Percentiles rank a stretch among this genome's conserved stretches.
Evolutionary conservation across 2,329 filamentous ascomycete genomes (phyloP).

Genomic region (Acrocalymma vagum): DNA sequence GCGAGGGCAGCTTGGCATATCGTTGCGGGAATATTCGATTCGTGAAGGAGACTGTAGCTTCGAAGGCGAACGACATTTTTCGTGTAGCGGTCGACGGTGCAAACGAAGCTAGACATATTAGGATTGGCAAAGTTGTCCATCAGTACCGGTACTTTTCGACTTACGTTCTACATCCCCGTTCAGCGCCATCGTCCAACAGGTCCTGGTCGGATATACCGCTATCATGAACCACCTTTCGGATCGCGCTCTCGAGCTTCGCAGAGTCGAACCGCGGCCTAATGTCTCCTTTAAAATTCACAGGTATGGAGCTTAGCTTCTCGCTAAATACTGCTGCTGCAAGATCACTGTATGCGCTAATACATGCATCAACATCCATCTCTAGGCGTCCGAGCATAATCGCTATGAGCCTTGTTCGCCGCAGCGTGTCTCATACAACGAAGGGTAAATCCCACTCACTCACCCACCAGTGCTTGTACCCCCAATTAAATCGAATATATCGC

Average conservation of each 20-base stretch:
- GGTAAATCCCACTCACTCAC: too few species aligned
- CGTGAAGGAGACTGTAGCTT: slow-evolving; percentile 24
- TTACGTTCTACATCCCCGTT: slow-evolving; percentile 1
- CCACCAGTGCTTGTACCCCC: slow-evolving; percentile 31
- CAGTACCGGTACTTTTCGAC: too few species aligned
- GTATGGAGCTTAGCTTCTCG: slow-evolving; percentile 4
- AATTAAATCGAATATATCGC: slow-evolving; percentile 28
- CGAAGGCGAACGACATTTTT: slow-evolving; percentile 54
- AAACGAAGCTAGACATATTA: slow-evolving; percentile 5
- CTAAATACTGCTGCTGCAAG: slow-evolving; percentile 3
- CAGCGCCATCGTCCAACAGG: neutral
- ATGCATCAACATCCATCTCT: slow-evolving; percentile 22
- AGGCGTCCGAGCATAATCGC: slow-evolving; percentile 25
- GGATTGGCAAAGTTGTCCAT: too few species aligned
- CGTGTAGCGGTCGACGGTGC: slow-evolving; percentile 35
- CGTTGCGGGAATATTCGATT: slow-evolving; percentile 16
- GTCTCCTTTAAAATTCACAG: slow-evolving; percentile 2
- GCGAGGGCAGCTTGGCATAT: slow-evolving; percentile 39
- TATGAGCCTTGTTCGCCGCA: slow-evolving; percentile 17
- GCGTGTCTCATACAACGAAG: too few species aligned
- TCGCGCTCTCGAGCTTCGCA: slow-evolving; percentile 5
- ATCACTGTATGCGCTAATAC: slow-evolving; percentile 18
- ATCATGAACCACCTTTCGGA: slow-evolving; percentile 3
- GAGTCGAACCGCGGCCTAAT: slow-evolving; percentile 16
- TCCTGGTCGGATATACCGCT: slow-evolving; percentile 3